Base-by-base conservation (phyloP, 305 asterid species). In the Solanum hybrid region DNA sequence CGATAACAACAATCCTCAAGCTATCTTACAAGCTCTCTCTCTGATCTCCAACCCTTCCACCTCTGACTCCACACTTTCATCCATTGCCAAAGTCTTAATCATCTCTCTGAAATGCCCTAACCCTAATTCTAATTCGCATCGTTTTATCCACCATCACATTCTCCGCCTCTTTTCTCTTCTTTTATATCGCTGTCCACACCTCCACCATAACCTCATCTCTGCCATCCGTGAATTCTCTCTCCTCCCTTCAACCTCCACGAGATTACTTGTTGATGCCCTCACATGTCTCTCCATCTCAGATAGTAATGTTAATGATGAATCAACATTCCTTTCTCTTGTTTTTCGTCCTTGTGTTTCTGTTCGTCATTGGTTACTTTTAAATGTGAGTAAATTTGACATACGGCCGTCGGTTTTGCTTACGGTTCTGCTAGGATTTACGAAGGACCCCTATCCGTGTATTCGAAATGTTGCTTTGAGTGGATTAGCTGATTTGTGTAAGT, bases 391-490 rank as follows among this genome's bases (percentile, higher is more conserved):
- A 87, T 96, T 95, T 90, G 86, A 86, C 4, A 88, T 96, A 88
- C 90, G 97, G 91, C 96, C 96, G 40, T 92, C 98, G 77, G 94
- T 96, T 86, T 91, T 96, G 94, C 91, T 96, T 78, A 96, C 95
- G 36, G 94, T 96, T 79, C 90, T 96, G 87, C 88, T 95, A n/a
- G 98, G 98, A 38, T 92, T 96, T 81, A 96, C 98, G 7, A 96
- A 94, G 94, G 99, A 97, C 79, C 99, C 99, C 10, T 96, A 89
- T 92, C 99, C 99, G 6, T 89, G 76, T 79, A 90, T 94, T 36
- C 94, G 98, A 91, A 93, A 91, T 88, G 94, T 94, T 87, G 96
- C 99, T 2, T 84, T 96, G 96, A 95, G 95, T 89, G 98, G 94
- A 34, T 88, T 96, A 91, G 94, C 91, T 89, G 89, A 88, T 88